Base-by-base conservation (phyloP, 306 rosid species). In the Abrus precatorius region DNA sequence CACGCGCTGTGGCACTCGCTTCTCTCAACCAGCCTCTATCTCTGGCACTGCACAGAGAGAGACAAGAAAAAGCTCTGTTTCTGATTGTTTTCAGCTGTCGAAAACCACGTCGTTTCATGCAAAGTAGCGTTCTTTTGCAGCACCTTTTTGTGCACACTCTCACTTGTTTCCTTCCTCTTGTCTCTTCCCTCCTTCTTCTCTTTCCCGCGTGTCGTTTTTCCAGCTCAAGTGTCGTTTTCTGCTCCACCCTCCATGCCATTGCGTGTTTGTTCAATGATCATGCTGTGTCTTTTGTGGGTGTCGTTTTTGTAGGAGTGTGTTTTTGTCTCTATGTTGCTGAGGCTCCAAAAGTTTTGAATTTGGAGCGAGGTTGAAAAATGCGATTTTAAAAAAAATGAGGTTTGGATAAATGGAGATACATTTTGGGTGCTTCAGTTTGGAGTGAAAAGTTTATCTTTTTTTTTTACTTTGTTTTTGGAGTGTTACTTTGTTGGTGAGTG, bases 351-450 rank as follows among this genome's bases (percentile, higher is more conserved):
- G 20, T 20, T 20, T 20, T 20, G 20, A 20, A 20, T 20, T 20
- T 20, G 20, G 20, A 20, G 20, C 20, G 20, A 20, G 20, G 20
- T 20, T 20, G 20, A 20, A 20, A 20, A 20, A 20, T 20, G 20
- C 20, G 20, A 20, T 20, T 20, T 20, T 0, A 0, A 20, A 20
- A 20, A 20, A 20, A 56, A 32, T 41, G 9, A 38, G 68, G 27
- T 40, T 48, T 77, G 36, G 29, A 33, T 67, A 20, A 79, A 87
- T 82, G 90, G 52, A 77, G 34, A 20, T 67, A 76, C 32, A 38
- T 60, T 55, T 40, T 82, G 57, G 48, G 44, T 20, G 61, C 5
- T 62, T 76, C 40, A 38, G 30, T 55, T 65, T 68, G 27, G 44
- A 75, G 72, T 45, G 56, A 60, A 59, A 43, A 48, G 53, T 5